phyloP scores from a whole-genome alignment of 1,139 yeast genomes.

The Magnusiomyces ingens region DNA sequence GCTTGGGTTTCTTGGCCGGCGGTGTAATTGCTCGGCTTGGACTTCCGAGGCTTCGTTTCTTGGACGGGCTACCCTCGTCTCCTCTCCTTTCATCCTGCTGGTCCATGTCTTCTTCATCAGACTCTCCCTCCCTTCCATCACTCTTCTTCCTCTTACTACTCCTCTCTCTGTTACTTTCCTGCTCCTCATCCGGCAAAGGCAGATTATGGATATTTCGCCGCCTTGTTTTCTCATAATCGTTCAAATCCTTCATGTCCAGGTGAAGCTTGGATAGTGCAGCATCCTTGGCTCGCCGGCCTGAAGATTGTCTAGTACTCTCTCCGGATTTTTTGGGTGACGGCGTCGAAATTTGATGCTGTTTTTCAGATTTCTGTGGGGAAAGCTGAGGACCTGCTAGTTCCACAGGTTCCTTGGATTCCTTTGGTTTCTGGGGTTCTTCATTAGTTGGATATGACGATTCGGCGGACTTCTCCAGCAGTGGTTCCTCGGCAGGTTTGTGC shows the following conservation, averaged over 20 bases:
- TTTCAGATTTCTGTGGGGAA: slow-evolving; percentile 14
- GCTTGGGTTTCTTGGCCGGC: too few species aligned
- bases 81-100: slow-evolving; percentile 37
- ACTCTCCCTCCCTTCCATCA: too few species aligned
- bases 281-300: slow-evolving; percentile 50
- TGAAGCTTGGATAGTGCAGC: slow-evolving; percentile 65
- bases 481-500: slow-evolving; percentile 10
- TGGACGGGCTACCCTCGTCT: slow-evolving; percentile 38
- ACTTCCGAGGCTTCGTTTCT: slow-evolving; percentile 14
- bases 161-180: slow-evolving; percentile 21
- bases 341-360: neutral
- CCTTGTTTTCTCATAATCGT: slow-evolving; percentile 45
- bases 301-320: neutral
- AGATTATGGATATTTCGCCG: slow-evolving; percentile 14
- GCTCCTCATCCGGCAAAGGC: slow-evolving; percentile 10
- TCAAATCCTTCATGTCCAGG: slow-evolving; percentile 59
- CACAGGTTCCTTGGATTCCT: neutral
- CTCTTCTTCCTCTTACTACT: slow-evolving; percentile 9
- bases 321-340: neutral
- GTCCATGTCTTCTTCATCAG: too few species aligned
- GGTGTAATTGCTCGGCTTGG: slow-evolving; percentile 5
- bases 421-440: slow-evolving; percentile 2
- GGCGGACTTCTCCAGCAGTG: neutral
- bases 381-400: neutral
- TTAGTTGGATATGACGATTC: neutral